Evolutionary conservation across 345 rosid species (phyloP), one percentile per base, ranked within the genome.

Genomic region (Mercurialis annua): DNA sequence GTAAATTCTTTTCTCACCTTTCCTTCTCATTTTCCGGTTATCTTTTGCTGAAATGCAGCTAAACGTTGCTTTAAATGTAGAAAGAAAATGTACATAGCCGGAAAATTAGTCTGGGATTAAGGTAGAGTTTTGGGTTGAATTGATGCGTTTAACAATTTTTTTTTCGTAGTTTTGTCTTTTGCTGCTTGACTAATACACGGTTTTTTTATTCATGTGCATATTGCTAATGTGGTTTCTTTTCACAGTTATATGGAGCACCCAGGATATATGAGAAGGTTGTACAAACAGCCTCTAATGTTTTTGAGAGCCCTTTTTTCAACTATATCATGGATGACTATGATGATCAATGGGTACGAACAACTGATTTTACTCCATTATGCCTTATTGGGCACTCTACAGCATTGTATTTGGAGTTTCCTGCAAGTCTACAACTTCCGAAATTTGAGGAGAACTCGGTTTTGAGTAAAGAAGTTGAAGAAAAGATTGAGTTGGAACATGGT

Each of bases 201-300:
- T 20, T 42, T 17, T n/a, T 30, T 34, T 1, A 23, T 7, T 10
- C 21, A 15, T 11, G 9, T 65, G 26, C 10, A 15, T 48, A 26
- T 5, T 36, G 31, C 36, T 59, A 27, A 17, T 38, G 12, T 62
- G 36, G 30, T 62, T 67, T 46, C 58, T 46, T 15, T 31, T 70
- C 34, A 31, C 6, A 85, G 90, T 62, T 90, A 64, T 54, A 70
- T 59, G 93, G 93, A 23, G 88, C 91, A 65, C 97, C 93, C 62
- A 66, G 81, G 10, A 83, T 90, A 63, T 85, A 73, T 66, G 59
- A 74, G 76, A 83, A 78, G 64, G 85, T 62, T 8, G 54, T 2
- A 7, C 68, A 17, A 26, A 31, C 47, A 33, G 66, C 82, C 9
- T 69, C n/a, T 42, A 46, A 12, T 71, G 34, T 70, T 10, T 70